Base-by-base conservation (phyloP, 108 stramenopile genomes). In the Pseudonitzschia multistriata region DNA sequence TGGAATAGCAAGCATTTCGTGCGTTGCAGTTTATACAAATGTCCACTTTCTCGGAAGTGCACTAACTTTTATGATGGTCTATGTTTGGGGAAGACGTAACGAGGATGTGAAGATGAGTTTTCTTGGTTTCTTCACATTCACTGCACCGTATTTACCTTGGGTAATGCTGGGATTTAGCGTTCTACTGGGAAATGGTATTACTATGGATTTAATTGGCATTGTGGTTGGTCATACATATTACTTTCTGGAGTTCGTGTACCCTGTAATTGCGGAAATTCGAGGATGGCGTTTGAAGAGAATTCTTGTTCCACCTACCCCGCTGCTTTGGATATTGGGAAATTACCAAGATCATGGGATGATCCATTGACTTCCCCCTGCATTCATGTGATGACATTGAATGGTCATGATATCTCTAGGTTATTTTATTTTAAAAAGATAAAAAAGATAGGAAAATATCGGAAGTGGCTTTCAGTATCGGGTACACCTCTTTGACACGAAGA, bases 41-140 rank as follows among this genome's bases (percentile, higher is more conserved):
- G 88, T 96, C 10, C 88, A 90, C 47, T 98, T 97, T 69, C 71
- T 98, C 39, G 97, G 97, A 40, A 83, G 83, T 70, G 91, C 97
- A 0, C 82, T 99, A 37, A 89, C 97, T 6, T 98, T 98, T 74
- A 97, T 97, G 97, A 98, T 99, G 96, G 85, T 97, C 0, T 98
- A 99, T 72, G 92, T 98, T 7, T 99, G 96, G 97, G 90, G 90
- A 54, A 72, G 90, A 49, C 77, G 91, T 1, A 96, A 95, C 70
- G 85, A 87, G 66, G 84, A 91, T 72, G 86, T 97, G 61, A 74
- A 90, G 45, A 98, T 98, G 97, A 82, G 81, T 50, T 90, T 99
- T 65, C 67, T 99, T 45, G 98, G 97, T 15, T 78, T 99, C 31
- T 81, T 98, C 52, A 86, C 87, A 1, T 99, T 99, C 76, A 87